Conservation (phyloP, 352 stramenopile genomes). For the Globisporangium camurandrum region DNA sequence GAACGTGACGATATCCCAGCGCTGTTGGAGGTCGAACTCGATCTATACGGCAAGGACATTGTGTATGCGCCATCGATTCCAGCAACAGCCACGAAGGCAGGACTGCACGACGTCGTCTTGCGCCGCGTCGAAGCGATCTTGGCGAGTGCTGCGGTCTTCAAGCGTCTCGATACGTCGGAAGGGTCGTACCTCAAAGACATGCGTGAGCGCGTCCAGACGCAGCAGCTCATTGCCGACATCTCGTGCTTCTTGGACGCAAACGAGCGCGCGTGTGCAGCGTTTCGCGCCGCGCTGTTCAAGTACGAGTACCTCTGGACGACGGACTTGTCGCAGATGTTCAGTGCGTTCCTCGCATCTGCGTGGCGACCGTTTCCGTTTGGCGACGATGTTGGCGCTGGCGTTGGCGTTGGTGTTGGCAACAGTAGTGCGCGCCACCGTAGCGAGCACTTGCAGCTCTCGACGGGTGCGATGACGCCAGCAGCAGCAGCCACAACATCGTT, state of each 20-base stretch:
- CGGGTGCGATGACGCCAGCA: not conserved
- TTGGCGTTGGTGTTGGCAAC: not conserved
- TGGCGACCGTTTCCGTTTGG: slow-evolving; percentile 42
- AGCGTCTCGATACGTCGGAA: slow-evolving; percentile 80
- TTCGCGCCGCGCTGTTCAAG: slow-evolving; percentile 68
- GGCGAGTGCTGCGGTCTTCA: slow-evolving; percentile 58
- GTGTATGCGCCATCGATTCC: slow-evolving; percentile 74
- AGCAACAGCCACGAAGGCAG: slow-evolving; percentile 30
- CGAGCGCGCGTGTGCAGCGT: slow-evolving; percentile 51
- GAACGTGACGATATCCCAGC: slow-evolving; percentile 78
- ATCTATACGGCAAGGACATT: slow-evolving; percentile 82
- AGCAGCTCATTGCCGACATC: slow-evolving; percentile 71
- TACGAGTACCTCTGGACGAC: slow-evolving; percentile 92
- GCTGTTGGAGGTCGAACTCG: slow-evolving; percentile 88
- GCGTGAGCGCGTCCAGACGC: slow-evolving; percentile 73
- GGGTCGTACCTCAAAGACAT: slow-evolving; percentile 88
- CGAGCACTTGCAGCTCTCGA: slow-evolving; percentile 20
- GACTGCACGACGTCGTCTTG: slow-evolving; percentile 60
- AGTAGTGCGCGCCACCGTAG: slow-evolving; percentile 15
- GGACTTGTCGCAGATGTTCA: slow-evolving; percentile 85
- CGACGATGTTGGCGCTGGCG: not conserved
- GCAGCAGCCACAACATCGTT: slow-evolving; percentile 1
- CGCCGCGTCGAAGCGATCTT: slow-evolving; percentile 63
- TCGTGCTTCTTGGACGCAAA: slow-evolving; percentile 77
- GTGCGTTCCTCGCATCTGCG: slow-evolving; percentile 63